These are phyloP conservation scores for Paramecium sexaurelia DNA, from an alignment of 73 alveolate species.

Conservation along the genomic window DNA sequence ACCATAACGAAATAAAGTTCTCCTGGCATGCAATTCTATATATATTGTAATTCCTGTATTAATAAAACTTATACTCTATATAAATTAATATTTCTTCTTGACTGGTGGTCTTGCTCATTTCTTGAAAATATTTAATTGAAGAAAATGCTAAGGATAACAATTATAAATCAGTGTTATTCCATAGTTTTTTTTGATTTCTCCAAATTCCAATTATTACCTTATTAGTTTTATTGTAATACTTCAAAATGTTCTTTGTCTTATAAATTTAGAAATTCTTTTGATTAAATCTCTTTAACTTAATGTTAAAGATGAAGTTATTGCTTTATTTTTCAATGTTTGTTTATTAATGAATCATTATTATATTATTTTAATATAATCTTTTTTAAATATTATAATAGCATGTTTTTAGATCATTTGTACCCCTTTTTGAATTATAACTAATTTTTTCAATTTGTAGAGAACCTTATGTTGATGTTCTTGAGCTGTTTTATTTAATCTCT, in stretches of 20 bases:
- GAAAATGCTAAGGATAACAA: not conserved
- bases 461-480: too few species aligned
- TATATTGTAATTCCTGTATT: slow-evolving; percentile 4
- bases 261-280: not conserved
- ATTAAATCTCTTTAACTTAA: not conserved
- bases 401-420: not conserved
- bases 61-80: not conserved
- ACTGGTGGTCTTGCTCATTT: not conserved
- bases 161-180: not conserved
- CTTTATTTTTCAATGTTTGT: slow-evolving; percentile 4
- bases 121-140: not conserved
- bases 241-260: slow-evolving; percentile 1
- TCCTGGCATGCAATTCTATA: slow-evolving; percentile 28
- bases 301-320: not conserved
- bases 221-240: not conserved
- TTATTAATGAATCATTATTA: not conserved
- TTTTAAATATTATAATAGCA: not conserved
- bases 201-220: not conserved
- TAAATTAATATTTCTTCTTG: not conserved
- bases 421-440: too few species aligned
- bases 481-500: too few species aligned
- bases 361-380: not conserved
- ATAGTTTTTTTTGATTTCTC: not conserved
- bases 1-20: slow-evolving; percentile 32
- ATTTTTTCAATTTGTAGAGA: too few species aligned